phyloP scores from a whole-genome alignment of 2,329 filamentous ascomycete species.

The Paraphaeosphaeria sporulosa region DNA sequence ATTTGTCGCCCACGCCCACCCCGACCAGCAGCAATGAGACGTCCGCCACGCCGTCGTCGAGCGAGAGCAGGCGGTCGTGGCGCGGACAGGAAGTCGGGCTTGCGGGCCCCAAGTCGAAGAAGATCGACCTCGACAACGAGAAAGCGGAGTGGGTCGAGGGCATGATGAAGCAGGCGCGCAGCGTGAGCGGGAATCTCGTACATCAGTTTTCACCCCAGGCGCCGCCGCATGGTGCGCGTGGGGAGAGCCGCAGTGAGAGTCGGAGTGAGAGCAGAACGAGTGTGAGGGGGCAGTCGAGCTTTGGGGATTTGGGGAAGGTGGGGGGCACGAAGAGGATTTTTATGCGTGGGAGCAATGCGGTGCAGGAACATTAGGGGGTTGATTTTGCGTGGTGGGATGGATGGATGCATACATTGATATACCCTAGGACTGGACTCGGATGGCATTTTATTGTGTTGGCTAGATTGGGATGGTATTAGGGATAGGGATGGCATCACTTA shows the following conservation, averaged over 20 bases:
- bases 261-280: slow-evolving; percentile 33
- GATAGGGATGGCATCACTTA: background rate
- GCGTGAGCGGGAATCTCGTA: slow-evolving; percentile 67
- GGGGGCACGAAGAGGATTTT: slow-evolving; percentile 78
- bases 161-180: slow-evolving; percentile 79
- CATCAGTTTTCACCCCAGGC: slow-evolving; percentile 21
- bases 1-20: slow-evolving; percentile 33
- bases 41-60: slow-evolving; percentile 32
- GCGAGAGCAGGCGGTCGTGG: slow-evolving; percentile 44
- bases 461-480: background rate
- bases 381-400: no score
- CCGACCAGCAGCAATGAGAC: slow-evolving; percentile 36
- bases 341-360: slow-evolving; percentile 50
- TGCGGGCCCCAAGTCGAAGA: slow-evolving; percentile 72
- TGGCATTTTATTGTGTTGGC: background rate
- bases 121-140: slow-evolving; percentile 71
- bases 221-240: slow-evolving; percentile 24
- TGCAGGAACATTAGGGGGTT: slow-evolving; percentile 22
- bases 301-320: slow-evolving; percentile 75
- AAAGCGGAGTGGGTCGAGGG: slow-evolving; percentile 83
- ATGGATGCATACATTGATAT: background rate
- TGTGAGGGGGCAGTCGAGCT: slow-evolving; percentile 45
- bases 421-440: background rate
- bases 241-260: slow-evolving; percentile 23
- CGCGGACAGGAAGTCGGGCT: slow-evolving; percentile 65